phyloP scores from a whole-genome alignment of 805 yeast species.

The Cyberlindnera subsufficiens region DNA sequence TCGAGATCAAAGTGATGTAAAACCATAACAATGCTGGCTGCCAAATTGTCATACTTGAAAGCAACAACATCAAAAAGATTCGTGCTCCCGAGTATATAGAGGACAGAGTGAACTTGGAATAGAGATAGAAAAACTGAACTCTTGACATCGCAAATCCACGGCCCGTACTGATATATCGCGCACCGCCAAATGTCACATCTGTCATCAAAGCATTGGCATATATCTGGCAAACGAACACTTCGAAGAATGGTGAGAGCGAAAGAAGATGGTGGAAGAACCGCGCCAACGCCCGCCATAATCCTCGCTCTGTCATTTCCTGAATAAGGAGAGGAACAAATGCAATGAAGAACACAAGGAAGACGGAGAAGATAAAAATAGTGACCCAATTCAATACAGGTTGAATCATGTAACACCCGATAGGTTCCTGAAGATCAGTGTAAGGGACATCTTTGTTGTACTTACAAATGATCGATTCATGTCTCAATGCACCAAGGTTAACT shows the following conservation, averaged over 20 bases:
- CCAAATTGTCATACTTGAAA: slow-evolving; percentile 79
- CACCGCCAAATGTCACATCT: slow-evolving; percentile 87
- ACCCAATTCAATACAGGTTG: slow-evolving; percentile 90
- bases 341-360: slow-evolving; percentile 88
- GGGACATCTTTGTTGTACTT: slow-evolving; percentile 59
- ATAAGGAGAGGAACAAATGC: slow-evolving; percentile 83
- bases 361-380: slow-evolving; percentile 78
- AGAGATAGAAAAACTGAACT: slow-evolving; percentile 62
- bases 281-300: slow-evolving; percentile 64
- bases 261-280: slow-evolving; percentile 71
- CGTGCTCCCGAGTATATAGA: slow-evolving; percentile 78
- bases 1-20: slow-evolving; percentile 63
- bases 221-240: slow-evolving; percentile 91
- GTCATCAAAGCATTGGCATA: slow-evolving; percentile 73
- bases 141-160: slow-evolving; percentile 90
- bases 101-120: slow-evolving; percentile 67
- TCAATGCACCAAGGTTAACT: slow-evolving; percentile 73
- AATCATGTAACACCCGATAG: slow-evolving; percentile 81
- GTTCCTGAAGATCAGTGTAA: slow-evolving; percentile 65
- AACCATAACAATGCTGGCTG: slow-evolving; percentile 68
- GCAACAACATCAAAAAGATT: slow-evolving; percentile 60
- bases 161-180: slow-evolving; percentile 87
- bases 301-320: slow-evolving; percentile 86
- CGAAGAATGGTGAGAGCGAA: slow-evolving; percentile 86
- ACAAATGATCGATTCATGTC: slow-evolving; percentile 68